Evolutionary conservation across 2,329 filamentous ascomycete species (phyloP).

Genomic region (Cladosporium sp.): DNA sequence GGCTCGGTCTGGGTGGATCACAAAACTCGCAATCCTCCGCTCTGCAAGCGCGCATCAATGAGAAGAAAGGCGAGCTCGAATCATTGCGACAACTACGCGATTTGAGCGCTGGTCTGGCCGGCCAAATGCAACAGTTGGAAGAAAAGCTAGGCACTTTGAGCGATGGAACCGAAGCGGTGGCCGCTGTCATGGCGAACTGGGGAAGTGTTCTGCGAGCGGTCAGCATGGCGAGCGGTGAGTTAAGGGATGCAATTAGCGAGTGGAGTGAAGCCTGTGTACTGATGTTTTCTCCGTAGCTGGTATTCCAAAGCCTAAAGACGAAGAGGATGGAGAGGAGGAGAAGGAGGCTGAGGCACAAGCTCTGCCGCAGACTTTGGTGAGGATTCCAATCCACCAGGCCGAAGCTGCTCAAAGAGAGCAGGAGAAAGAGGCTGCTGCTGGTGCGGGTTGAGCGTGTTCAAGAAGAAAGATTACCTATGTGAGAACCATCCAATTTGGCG

Average conservation of each 20-base stretch:
- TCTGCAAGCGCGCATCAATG: slow-evolving; percentile 69
- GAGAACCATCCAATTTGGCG: too few relatives aligned
- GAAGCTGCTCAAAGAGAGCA: slow-evolving; percentile 27
- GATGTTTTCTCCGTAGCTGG: slow-evolving; percentile 50
- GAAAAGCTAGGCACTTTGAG: slow-evolving; percentile 72
- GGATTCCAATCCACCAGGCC: slow-evolving; percentile 73
- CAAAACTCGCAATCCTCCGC: slow-evolving; percentile 56
- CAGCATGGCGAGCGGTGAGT: slow-evolving; percentile 77
- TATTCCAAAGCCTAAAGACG: slow-evolving; percentile 57
- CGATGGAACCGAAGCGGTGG: slow-evolving; percentile 80
- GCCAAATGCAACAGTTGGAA: slow-evolving; percentile 77
- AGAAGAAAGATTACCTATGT: too few relatives aligned
- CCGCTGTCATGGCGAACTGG: slow-evolving; percentile 81
- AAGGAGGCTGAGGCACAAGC: slow-evolving; percentile 33
- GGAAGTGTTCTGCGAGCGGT: slow-evolving; percentile 80
- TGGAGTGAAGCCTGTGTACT: neutral
- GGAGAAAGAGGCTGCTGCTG: slow-evolving; percentile 16
- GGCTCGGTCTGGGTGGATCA: slow-evolving; percentile 29
- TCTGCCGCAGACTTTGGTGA: slow-evolving; percentile 77
- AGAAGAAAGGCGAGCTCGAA: slow-evolving; percentile 80
- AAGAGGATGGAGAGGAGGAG: slow-evolving; percentile 37
- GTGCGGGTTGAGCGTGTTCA: neutral
- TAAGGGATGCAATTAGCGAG: neutral
- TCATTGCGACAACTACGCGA: slow-evolving; percentile 72
- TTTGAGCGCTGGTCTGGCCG: slow-evolving; percentile 70